Conservation (phyloP, 495 filamentous ascomycete species). For the Terfezia claveryi region DNA sequence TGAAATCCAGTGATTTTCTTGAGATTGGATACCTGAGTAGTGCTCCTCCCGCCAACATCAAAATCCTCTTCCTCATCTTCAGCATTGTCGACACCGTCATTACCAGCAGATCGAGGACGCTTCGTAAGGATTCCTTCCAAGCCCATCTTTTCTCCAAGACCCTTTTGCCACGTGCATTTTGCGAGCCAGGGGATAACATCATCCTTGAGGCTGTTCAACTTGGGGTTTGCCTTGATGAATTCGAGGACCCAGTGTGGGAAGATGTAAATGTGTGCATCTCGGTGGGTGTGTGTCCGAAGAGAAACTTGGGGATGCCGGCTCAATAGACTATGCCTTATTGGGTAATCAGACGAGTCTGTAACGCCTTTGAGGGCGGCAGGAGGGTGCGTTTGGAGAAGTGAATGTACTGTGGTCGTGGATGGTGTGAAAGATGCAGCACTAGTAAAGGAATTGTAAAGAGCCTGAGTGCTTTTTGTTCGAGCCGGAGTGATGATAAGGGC, state of each 20-base stretch:
- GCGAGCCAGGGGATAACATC: constrained; percentile 91
- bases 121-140: constrained; percentile 39
- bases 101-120: constrained; percentile 18
- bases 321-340: constrained; percentile 48
- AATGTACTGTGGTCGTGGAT: constrained; percentile 4
- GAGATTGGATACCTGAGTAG: constrained; percentile 23
- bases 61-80: constrained; percentile 20
- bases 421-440: background rate
- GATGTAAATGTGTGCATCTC: constrained; percentile 82
- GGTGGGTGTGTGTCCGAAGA: constrained; percentile 46
- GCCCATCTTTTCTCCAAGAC: constrained; percentile 53
- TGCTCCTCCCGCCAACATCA: constrained; percentile 40
- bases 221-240: constrained; percentile 54
- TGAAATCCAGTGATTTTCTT: constrained; percentile 16
- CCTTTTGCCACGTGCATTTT: constrained; percentile 74
- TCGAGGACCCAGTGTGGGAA: constrained; percentile 79
- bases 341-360: constrained; percentile 31
- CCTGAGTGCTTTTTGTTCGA: background rate
- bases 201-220: constrained; percentile 67
- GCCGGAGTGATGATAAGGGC: background rate
- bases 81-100: constrained; percentile 22
- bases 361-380: constrained; percentile 71
- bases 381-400: constrained; percentile 51
- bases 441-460: background rate
- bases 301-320: constrained; percentile 48